Percentiles rank a stretch among this genome's conserved stretches.
These are phyloP conservation scores for Diaporthe eres DNA, from an alignment of 2,329 filamentous ascomycete species.

Conservation along the genomic window DNA sequence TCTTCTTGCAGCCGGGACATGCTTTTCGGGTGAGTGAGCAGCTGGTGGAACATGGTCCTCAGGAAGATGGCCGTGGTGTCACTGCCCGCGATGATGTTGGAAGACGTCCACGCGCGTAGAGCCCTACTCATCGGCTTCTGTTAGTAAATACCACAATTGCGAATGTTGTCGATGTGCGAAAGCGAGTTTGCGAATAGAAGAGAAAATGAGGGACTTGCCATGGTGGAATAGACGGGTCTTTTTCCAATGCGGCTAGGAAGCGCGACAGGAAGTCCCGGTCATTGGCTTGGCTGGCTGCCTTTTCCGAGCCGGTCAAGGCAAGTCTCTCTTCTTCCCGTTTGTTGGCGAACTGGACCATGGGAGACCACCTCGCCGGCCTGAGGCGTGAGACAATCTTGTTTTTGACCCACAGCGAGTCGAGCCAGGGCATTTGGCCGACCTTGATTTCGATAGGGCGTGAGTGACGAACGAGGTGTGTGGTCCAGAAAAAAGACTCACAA, in stretches of 20 bases:
- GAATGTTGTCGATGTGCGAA: neutral
- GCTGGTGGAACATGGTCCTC: slow-evolving; percentile 9
- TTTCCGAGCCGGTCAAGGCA: neutral
- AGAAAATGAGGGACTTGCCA: neutral
- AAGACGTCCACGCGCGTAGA: neutral
- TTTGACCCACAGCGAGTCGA: slow-evolving; percentile 4
- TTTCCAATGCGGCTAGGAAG: neutral
- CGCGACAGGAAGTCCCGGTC: neutral
- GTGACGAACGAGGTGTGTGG: neutral
- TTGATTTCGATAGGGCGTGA: neutral
- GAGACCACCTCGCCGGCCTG: neutral
- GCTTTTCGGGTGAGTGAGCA: neutral
- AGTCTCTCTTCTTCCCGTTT: slow-evolving; percentile 7
- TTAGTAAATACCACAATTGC: neutral
- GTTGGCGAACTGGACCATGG: slow-evolving; percentile 4
- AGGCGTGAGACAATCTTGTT: slow-evolving; percentile 1
- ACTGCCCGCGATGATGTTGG: slow-evolving; percentile 15
- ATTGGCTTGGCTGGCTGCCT: neutral
- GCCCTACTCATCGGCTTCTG: neutral
- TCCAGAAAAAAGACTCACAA: neutral
- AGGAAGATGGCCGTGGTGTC: slow-evolving; percentile 9
- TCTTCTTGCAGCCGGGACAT: neutral
- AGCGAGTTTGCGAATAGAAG: fast-evolving
- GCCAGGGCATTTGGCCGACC: slow-evolving; percentile 10
- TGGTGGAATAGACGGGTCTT: slow-evolving; percentile 5